Conservation (phyloP, 2,329 filamentous ascomycete species). For the Lecanoromycetidae sp. region DNA sequence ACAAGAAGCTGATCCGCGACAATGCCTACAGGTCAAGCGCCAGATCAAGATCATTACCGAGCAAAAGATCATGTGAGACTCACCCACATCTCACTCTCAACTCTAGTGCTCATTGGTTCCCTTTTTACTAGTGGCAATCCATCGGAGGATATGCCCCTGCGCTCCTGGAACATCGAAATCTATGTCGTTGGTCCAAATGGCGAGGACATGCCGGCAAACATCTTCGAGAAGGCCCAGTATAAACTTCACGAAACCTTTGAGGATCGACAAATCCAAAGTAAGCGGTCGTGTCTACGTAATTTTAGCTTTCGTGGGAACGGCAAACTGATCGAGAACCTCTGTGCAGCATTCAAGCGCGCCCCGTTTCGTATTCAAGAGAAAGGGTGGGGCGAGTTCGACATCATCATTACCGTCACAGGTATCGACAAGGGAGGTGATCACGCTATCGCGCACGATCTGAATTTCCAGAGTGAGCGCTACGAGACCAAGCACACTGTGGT, state of each 20-base stretch:
- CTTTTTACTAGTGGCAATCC: slow-evolving; percentile 7
- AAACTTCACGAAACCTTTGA: slow-evolving; percentile 89
- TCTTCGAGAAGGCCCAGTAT: slow-evolving; percentile 89
- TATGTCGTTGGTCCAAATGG: slow-evolving; percentile 75
- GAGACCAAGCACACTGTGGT: slow-evolving; percentile 68
- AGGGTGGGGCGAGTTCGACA: slow-evolving; percentile 98
- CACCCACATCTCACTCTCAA: not conserved
- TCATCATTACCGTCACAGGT: slow-evolving; percentile 71
- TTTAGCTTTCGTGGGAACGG: not conserved
- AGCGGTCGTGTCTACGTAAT: not conserved
- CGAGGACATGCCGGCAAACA: slow-evolving; percentile 66
- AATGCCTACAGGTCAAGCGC: slow-evolving; percentile 54
- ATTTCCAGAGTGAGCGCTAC: slow-evolving; percentile 73
- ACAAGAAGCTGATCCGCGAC: not conserved
- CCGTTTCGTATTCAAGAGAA: slow-evolving; percentile 87
- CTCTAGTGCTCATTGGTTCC: slow-evolving; percentile 10
- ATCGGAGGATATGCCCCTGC: slow-evolving; percentile 74
- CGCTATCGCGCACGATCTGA: slow-evolving; percentile 73
- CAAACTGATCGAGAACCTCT: slow-evolving; percentile 11
- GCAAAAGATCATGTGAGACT: slow-evolving; percentile 63
- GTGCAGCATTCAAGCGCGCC: slow-evolving; percentile 61
- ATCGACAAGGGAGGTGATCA: slow-evolving; percentile 78
- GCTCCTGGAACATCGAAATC: slow-evolving; percentile 80
- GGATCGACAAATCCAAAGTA: slow-evolving; percentile 67
- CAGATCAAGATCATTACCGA: slow-evolving; percentile 87